Evolutionary conservation across 306 rosid species (phyloP).

Genomic region (Rubus idaeus): DNA sequence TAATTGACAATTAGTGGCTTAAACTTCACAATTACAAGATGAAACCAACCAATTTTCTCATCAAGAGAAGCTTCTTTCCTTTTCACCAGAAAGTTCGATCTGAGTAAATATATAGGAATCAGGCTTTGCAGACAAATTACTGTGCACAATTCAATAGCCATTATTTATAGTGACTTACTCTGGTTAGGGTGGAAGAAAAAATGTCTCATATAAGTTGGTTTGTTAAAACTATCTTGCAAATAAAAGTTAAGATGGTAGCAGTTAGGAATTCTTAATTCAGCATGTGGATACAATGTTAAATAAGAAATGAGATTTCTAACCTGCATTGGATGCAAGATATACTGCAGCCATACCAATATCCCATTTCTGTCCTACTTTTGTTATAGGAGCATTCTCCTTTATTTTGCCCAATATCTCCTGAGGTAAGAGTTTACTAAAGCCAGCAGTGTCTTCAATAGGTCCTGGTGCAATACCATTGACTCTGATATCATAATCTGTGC

Average conservation of each 20-base stretch:
- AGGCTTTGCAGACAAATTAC: not conserved
- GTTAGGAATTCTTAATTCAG: not conserved
- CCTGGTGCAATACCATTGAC: slow-evolving; percentile 31
- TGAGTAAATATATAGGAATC: not conserved
- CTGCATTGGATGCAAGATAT: slow-evolving; percentile 22
- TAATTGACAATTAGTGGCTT: not conserved
- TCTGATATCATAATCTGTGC: slow-evolving; percentile 27
- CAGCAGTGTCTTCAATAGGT: slow-evolving; percentile 22
- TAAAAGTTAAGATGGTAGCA: not conserved
- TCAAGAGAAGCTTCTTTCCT: too few relatives aligned
- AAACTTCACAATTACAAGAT: not conserved
- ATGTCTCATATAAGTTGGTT: not conserved
- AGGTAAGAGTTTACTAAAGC: slow-evolving; percentile 23
- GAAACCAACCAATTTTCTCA: not conserved
- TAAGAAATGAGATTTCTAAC: not conserved
- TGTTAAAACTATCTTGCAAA: not conserved
- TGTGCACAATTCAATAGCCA: not conserved
- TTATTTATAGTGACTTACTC: not conserved
- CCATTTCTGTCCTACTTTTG: slow-evolving; percentile 23
- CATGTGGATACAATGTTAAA: not conserved
- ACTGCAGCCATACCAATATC: slow-evolving; percentile 29
- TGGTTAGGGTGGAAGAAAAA: not conserved
- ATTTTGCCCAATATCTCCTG: slow-evolving; percentile 8
- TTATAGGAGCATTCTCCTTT: not conserved
- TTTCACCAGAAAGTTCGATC: not conserved